Conservation (phyloP, 140 eudicot species). For the Oenanthe javanica region DNA sequence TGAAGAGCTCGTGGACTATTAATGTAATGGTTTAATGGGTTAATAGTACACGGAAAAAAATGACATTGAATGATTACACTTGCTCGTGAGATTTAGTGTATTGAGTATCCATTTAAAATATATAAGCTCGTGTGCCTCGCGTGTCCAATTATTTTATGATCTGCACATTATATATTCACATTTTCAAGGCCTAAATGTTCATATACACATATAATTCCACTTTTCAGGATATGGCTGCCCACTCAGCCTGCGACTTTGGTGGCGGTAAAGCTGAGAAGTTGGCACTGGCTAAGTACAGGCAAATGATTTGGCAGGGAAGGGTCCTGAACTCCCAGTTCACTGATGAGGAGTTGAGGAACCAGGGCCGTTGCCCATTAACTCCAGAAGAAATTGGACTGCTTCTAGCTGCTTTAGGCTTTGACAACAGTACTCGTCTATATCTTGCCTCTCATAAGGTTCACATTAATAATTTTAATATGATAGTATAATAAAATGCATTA, state of each 20-base stretch:
- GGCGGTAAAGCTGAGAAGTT: constrained; percentile 88
- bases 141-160: not conserved
- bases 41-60: not conserved
- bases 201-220: not conserved
- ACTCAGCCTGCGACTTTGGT: constrained; percentile 97
- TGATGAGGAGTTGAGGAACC: constrained; percentile 74
- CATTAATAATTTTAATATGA: not conserved
- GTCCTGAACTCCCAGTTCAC: constrained; percentile 85
- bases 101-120: not conserved
- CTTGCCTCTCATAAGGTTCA: constrained; percentile 97
- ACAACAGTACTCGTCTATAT: constrained; percentile 70
- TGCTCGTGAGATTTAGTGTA: not conserved
- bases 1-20: not conserved
- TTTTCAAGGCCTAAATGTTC: not conserved
- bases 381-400: constrained; percentile 96
- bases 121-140: not conserved
- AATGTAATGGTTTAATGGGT: not conserved
- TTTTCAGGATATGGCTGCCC: constrained; percentile 95
- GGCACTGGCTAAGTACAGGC: constrained; percentile 86
- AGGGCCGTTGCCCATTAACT: constrained; percentile 92
- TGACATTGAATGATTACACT: not conserved
- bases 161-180: not conserved
- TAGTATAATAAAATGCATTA: not conserved
- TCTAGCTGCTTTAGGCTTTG: constrained; percentile 75
- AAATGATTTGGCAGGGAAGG: constrained; percentile 83